Base-by-base conservation (phyloP, 148 eudicot species). In the Rhododendron simsii region DNA sequence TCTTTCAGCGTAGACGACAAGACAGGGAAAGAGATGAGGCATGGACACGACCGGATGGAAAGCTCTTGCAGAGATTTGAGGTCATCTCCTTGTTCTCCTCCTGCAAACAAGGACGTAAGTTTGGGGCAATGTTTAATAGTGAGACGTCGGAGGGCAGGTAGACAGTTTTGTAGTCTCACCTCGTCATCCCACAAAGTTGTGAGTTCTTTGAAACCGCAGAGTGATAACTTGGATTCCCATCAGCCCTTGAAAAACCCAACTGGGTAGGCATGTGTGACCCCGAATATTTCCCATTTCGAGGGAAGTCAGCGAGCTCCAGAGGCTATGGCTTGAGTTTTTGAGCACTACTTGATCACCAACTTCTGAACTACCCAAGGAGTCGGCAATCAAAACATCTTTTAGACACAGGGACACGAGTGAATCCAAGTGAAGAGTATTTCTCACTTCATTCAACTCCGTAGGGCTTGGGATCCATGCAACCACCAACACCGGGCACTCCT, bases 71-170 rank as follows among this genome's bases (percentile, higher is more conserved):
- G 71, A 63, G 71, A 63, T 7, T 23, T 63, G 71, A 63, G 28
- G 71, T 75, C 26, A 41, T 39, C 41, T 39, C 5, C 41, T 39
- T 4, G 0, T 4, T 75, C 47, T 15, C 44, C 78, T 37, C 16
- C 78, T 75, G 39, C 26, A 77, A 77, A 39, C 80, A 77, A 77
- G 26, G 80, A 15, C 9, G 0, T n/a, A 41, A 77, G 80, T 23
- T 77, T 3, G 7, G 15, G 16, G 15, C 80, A 77, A 4, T 0
- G 0, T 0, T 0, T 0, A 77, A 77, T 77, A 1, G 0, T n/a
- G 50, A 77, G 12, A 77, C 51, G 13, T 44, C 28, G 51, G n/a
- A 77, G 26, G 15, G 14, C 80, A 21, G 50, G 80, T 30, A 77
- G 80, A 21, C 51, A 0, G 26, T 9, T 14, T 11, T 77, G 50